Evolutionary conservation across 208 protist genomes (phyloP).

Genomic region (Kentomonas sorsogonicus): DNA sequence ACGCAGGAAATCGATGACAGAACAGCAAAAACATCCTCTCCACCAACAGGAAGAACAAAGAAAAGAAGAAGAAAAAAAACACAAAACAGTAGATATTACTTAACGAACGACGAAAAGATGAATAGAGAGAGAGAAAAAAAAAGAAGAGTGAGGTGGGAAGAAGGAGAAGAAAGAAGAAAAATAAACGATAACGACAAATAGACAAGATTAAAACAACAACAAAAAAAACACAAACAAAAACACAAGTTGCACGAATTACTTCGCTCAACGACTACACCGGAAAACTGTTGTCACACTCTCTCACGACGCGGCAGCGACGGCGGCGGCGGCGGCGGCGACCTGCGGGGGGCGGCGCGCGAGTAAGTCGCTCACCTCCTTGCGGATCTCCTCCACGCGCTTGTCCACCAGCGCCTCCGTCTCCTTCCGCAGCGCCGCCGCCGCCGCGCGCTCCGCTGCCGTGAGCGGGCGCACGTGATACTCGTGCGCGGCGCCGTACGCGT

Average conservation of each 20-base stretch:
- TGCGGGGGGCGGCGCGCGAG: no score
- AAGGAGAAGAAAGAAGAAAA: background rate
- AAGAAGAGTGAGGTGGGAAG: background rate
- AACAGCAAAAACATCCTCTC: background rate
- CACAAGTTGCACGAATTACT: background rate
- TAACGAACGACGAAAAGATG: slow-evolving; percentile 1
- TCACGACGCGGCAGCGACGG: no score
- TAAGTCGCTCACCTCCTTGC: no score
- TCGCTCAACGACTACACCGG: no score
- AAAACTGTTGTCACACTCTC: no score
- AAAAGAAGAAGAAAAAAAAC: slow-evolving; percentile 1
- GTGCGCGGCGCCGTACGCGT: no score
- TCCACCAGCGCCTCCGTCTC: no score
- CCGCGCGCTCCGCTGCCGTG: no score
- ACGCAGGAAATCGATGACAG: background rate
- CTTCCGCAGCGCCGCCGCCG: no score
- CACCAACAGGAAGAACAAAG: background rate
- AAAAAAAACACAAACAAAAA: slow-evolving; percentile 1
- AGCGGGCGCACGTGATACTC: no score
- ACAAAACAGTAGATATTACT: background rate
- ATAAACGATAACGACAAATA: slow-evolving; percentile 6
- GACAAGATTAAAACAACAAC: background rate
- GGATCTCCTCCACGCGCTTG: no score
- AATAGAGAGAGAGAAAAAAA: background rate
- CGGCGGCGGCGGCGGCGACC: no score